Evolutionary conservation across 2,329 filamentous ascomycete species (phyloP).

Genomic region (Eutypella sp.): DNA sequence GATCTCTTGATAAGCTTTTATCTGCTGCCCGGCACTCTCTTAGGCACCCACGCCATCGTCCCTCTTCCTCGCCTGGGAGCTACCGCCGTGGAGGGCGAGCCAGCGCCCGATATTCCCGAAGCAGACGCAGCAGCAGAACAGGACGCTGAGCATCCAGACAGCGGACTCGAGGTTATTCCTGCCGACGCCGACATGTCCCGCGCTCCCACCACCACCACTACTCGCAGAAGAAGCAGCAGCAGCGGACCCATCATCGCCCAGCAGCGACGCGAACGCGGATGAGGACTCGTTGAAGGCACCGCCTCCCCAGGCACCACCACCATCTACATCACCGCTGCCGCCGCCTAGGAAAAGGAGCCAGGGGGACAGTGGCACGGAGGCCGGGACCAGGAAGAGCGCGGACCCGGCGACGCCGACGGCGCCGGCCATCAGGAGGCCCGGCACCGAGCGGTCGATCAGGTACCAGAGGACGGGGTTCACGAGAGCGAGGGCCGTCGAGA

Average conservation of each 20-base stretch:
- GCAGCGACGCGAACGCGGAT: slow-evolving; percentile 12
- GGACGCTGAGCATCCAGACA: slow-evolving; percentile 86
- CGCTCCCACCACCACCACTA: not conserved
- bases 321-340: not conserved
- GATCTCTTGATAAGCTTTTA: too few species aligned
- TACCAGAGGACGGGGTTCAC: slow-evolving; percentile 96
- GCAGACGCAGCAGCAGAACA: slow-evolving; percentile 92
- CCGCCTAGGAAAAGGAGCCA: slow-evolving; percentile 1
- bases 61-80: too few species aligned
- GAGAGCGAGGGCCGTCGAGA: slow-evolving; percentile 81
- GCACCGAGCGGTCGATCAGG: slow-evolving; percentile 81
- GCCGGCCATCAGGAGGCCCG: slow-evolving; percentile 76
- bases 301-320: not conserved
- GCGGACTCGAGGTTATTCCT: slow-evolving; percentile 62
- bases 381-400: slow-evolving; percentile 63
- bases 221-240: slow-evolving; percentile 21
- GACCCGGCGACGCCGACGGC: slow-evolving; percentile 72
- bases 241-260: slow-evolving; percentile 12
- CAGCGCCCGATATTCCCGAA: slow-evolving; percentile 92
- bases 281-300: not conserved
- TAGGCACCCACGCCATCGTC: too few species aligned
- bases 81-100: too few species aligned
- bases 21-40: too few species aligned
- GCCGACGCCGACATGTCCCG: slow-evolving; percentile 46
- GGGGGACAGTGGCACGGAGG: slow-evolving; percentile 33